Evolutionary conservation across 2,329 filamentous ascomycete species (phyloP).

Genomic region (Xylariaceae sp.): DNA sequence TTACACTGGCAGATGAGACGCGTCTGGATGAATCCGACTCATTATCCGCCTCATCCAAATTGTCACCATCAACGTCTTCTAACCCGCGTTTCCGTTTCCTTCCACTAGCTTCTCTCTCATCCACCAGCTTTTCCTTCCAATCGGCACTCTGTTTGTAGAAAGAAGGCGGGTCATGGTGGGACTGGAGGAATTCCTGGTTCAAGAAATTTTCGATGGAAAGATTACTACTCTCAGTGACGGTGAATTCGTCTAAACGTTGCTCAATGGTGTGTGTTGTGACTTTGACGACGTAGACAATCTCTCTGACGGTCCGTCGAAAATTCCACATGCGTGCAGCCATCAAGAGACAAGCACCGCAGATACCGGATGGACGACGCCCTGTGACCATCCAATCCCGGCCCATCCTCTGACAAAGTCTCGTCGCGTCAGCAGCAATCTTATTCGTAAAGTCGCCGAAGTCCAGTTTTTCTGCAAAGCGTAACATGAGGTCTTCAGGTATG

Average conservation of each 20-base stretch:
- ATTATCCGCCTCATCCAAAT: constrained; percentile 24
- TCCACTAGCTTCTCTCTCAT: constrained; percentile 38
- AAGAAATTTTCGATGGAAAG: constrained; percentile 86
- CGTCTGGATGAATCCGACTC: constrained; percentile 15
- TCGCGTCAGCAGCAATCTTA: constrained; percentile 82
- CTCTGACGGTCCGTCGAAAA: constrained; percentile 84
- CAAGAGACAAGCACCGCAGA: constrained; percentile 90
- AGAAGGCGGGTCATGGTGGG: constrained; percentile 74
- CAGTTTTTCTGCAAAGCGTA: constrained; percentile 83
- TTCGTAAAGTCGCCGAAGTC: constrained; percentile 81
- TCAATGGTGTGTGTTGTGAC: constrained; percentile 91
- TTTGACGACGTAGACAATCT: constrained; percentile 98
- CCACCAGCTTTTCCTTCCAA: constrained; percentile 51
- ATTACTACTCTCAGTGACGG: constrained; percentile 74
- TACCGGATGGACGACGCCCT: constrained; percentile 85
- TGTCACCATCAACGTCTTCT: constrained; percentile 35
- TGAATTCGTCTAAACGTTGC: constrained; percentile 88
- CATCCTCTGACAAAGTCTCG: constrained; percentile 87
- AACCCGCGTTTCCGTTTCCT: constrained; percentile 45
- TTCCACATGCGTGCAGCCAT: constrained; percentile 98
- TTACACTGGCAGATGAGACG: constrained; percentile 23
- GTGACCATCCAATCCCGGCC: constrained; percentile 96
- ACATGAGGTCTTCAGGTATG: constrained; percentile 84
- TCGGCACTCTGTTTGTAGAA: constrained; percentile 65
- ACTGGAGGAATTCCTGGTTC: constrained; percentile 66